Conservation (phyloP, 495 filamentous ascomycete species). For the Penicillium lividum region DNA sequence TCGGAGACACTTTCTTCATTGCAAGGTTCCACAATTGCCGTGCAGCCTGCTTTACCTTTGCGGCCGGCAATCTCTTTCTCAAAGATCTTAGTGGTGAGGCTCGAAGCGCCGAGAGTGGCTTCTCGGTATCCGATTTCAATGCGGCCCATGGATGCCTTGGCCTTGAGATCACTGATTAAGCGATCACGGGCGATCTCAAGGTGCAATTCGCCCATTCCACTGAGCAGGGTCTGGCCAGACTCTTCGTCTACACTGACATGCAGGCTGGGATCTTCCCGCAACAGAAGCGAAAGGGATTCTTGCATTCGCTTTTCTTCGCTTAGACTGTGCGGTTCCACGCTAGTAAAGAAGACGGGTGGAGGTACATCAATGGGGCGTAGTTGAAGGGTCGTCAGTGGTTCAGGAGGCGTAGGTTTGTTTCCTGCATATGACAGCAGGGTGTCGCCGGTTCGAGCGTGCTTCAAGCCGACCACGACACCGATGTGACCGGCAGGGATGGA, state of each 20-base stretch:
- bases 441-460: slow-evolving; percentile 88
- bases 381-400: slow-evolving; percentile 71
- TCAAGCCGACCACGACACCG: slow-evolving; percentile 91
- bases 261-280: slow-evolving; percentile 94
- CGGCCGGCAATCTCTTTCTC: slow-evolving; percentile 81
- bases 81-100: slow-evolving; percentile 60
- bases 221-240: slow-evolving; percentile 87
- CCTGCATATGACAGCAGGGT: slow-evolving; percentile 77
- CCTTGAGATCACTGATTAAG: slow-evolving; percentile 85
- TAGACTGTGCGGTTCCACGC: slow-evolving; percentile 80
- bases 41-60: slow-evolving; percentile 73
- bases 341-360: slow-evolving; percentile 93
- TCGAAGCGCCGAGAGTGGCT: slow-evolving; percentile 57
- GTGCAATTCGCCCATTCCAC: slow-evolving; percentile 98
- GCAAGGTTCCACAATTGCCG: slow-evolving; percentile 64
- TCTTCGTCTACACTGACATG: slow-evolving; percentile 83
- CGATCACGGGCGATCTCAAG: slow-evolving; percentile 91
- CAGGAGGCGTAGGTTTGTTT: slow-evolving; percentile 61
- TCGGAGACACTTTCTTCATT: slow-evolving; percentile 30
- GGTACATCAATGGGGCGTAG: slow-evolving; percentile 87
- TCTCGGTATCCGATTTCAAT: slow-evolving; percentile 97
- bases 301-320: slow-evolving; percentile 75
- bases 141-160: slow-evolving; percentile 83
- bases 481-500: slow-evolving; percentile 85
- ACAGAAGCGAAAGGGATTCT: slow-evolving; percentile 70